These are phyloP conservation scores for Apiotrichum brassicae DNA, from an alignment of 1,284 basidiomycete species.

Conservation along the genomic window DNA sequence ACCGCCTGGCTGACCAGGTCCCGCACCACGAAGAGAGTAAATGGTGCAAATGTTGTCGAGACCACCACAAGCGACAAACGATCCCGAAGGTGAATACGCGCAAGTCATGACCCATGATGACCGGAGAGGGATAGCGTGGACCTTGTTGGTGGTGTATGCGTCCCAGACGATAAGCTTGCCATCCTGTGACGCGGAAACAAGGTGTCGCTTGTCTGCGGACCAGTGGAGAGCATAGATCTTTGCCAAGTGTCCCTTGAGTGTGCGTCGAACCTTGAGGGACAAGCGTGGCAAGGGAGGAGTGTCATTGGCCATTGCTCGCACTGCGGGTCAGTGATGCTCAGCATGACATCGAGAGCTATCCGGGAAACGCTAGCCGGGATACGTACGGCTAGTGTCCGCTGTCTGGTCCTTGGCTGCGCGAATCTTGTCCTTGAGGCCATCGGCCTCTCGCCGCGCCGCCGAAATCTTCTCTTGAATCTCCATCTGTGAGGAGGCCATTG, in stretches of 20 bases:
- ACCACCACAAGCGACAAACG: conserved; percentile 96
- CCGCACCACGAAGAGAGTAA: conserved; percentile 63
- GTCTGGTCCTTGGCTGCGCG: conserved; percentile 88
- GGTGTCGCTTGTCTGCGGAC: conserved; percentile 91
- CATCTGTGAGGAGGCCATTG: conserved; percentile 49
- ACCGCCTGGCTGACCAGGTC: conserved; percentile 39
- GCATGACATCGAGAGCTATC: too few species aligned
- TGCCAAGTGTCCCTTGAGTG: conserved; percentile 91
- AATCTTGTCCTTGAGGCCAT: conserved; percentile 96
- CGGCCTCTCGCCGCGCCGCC: conserved; percentile 90
- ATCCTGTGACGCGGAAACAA: conserved; percentile 97
- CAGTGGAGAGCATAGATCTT: conserved; percentile 99
- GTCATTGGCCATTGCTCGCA: conserved; percentile 94
- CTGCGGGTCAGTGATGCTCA: conserved; percentile 47
- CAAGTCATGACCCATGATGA: conserved; percentile 99
- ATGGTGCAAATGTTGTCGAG: conserved; percentile 99
- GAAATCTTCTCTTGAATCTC: conserved; percentile 93
- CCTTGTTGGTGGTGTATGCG: conserved; percentile 99
- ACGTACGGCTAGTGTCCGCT: conserved; percentile 90
- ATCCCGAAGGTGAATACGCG: conserved; percentile 93
- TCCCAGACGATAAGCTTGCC: conserved; percentile 99
- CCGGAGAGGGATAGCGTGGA: conserved; percentile 94
- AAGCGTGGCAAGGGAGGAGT: conserved; percentile 91
- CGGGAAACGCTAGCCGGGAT: too few species aligned
- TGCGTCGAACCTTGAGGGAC: conserved; percentile 88